A percentile compares a stretch with the other conserved stretches of the same genome.
Evolutionary conservation across 2,329 filamentous ascomycete genomes (phyloP).

Genomic region (Colletotrichum echinochloae): DNA sequence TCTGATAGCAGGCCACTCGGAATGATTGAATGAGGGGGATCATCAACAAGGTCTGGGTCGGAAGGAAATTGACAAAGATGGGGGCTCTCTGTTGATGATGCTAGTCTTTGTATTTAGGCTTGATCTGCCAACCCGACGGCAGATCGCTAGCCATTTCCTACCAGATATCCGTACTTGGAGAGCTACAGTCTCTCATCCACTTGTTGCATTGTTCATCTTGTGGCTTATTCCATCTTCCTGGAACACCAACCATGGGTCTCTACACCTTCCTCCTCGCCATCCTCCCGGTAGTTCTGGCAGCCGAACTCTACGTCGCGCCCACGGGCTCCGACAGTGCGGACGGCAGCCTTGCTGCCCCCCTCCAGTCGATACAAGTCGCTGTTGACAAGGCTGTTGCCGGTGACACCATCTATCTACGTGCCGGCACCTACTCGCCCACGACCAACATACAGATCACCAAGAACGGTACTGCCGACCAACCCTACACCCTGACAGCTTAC

Average conservation of each 20-base stretch:
- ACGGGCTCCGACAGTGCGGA: slow-evolving; percentile 53
- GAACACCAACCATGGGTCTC: slow-evolving; percentile 32
- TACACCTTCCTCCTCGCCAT: slow-evolving; percentile 38
- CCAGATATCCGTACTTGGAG: neutral
- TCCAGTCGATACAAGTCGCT: slow-evolving; percentile 60
- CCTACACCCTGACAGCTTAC: slow-evolving; percentile 58
- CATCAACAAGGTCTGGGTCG: neutral
- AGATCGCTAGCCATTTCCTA: slow-evolving; percentile 2
- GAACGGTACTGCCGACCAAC: slow-evolving; percentile 54
- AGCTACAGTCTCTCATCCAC: slow-evolving; percentile 29
- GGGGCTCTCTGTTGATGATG: slow-evolving; percentile 4
- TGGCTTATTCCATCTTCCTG: neutral
- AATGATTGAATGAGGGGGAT: too few relatives aligned
- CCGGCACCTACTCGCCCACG: slow-evolving; percentile 54
- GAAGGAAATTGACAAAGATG: slow-evolving; percentile 2
- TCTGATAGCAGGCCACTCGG: neutral
- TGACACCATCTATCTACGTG: slow-evolving; percentile 53
- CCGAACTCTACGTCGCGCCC: slow-evolving; percentile 60
- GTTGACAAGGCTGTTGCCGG: slow-evolving; percentile 59
- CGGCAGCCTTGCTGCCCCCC: slow-evolving; percentile 55
- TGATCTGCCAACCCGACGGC: slow-evolving; percentile 27
- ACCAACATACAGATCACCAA: slow-evolving; percentile 62
- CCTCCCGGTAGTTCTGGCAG: slow-evolving; percentile 42
- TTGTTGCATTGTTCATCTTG: neutral
- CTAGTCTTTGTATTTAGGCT: slow-evolving; percentile 38